Evolutionary conservation across 805 yeast species (phyloP).

Genomic region (Metschnikowia drakensbergensis): DNA sequence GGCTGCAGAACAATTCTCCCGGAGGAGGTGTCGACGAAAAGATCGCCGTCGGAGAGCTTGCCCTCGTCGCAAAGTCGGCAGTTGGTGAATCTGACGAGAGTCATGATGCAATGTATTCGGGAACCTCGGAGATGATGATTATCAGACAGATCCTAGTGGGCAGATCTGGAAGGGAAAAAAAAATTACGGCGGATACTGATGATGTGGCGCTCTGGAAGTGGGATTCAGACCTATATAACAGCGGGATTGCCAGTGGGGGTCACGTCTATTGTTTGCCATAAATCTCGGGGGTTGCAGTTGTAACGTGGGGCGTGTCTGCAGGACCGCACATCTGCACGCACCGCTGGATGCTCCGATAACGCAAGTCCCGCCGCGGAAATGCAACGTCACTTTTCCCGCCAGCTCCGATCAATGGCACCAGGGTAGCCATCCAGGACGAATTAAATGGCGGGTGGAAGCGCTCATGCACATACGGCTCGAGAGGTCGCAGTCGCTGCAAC

Average conservation of each 20-base stretch:
- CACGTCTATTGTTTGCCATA: not conserved
- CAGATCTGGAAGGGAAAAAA: not conserved
- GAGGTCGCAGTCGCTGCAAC: not conserved
- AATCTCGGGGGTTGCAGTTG: constrained; percentile 8
- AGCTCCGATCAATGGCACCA: not conserved
- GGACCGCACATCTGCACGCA: not conserved
- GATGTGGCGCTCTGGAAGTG: not conserved
- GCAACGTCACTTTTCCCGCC: constrained; percentile 14
- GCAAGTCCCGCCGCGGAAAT: not conserved
- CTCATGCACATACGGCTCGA: not conserved
- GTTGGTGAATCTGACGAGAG: constrained; percentile 35
- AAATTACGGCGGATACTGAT: no score
- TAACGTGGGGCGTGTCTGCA: constrained; percentile 5
- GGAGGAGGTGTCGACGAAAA: constrained; percentile 40
- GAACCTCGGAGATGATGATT: no score
- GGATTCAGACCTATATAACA: not conserved
- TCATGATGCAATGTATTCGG: not conserved
- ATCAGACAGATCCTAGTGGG: not conserved
- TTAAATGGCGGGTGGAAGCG: not conserved
- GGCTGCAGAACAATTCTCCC: constrained; percentile 40
- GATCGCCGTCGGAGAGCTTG: constrained; percentile 30
- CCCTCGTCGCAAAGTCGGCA: constrained; percentile 44
- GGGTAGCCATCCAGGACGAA: not conserved
- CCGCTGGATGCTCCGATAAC: not conserved
- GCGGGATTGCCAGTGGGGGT: not conserved